phyloP scores from a whole-genome alignment of 345 rosid genomes.

The Citrus trifoliata region DNA sequence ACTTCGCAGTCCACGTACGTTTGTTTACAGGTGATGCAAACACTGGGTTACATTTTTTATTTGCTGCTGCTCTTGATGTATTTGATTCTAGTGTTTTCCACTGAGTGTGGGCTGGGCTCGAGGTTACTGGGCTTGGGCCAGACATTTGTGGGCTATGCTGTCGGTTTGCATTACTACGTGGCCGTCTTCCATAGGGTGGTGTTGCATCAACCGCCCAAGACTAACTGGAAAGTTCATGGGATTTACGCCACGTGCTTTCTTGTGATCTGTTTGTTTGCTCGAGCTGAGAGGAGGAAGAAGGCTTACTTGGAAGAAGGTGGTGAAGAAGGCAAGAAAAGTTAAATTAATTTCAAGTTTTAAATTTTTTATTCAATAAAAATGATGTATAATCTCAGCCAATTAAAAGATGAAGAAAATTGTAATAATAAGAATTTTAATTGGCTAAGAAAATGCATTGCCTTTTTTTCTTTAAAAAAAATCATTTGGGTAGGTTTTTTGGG shows the following conservation, averaged over 20 bases:
- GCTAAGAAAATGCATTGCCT: not conserved
- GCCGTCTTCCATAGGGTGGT: conserved; percentile 87
- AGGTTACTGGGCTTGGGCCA: conserved; percentile 69
- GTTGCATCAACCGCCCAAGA: conserved; percentile 75
- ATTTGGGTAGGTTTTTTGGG: not conserved
- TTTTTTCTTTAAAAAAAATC: not conserved
- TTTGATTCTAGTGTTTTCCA: conserved; percentile 72
- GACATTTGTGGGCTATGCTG: conserved; percentile 63
- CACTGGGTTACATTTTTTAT: conserved; percentile 73
- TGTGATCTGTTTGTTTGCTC: conserved; percentile 54
- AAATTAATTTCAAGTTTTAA: not conserved
- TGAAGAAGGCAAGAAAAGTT: conserved; percentile 91
- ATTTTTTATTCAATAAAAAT: not conserved
- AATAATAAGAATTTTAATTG: not conserved
- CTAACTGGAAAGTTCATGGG: conserved; percentile 89
- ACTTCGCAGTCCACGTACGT: conserved; percentile 71
- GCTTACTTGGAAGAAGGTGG: conserved; percentile 88
- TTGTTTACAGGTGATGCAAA: conserved; percentile 72
- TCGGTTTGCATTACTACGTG: conserved; percentile 89
- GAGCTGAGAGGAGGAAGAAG: conserved; percentile 85
- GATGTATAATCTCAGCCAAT: conserved; percentile 20
- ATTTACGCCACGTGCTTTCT: conserved; percentile 92
- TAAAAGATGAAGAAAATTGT: conserved; percentile 8
- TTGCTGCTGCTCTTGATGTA: conserved; percentile 72
- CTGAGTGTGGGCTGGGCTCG: conserved; percentile 57